These are phyloP conservation scores for Caryopteris hybrid DNA, from an alignment of 305 asterid species.

Conservation along the genomic window DNA sequence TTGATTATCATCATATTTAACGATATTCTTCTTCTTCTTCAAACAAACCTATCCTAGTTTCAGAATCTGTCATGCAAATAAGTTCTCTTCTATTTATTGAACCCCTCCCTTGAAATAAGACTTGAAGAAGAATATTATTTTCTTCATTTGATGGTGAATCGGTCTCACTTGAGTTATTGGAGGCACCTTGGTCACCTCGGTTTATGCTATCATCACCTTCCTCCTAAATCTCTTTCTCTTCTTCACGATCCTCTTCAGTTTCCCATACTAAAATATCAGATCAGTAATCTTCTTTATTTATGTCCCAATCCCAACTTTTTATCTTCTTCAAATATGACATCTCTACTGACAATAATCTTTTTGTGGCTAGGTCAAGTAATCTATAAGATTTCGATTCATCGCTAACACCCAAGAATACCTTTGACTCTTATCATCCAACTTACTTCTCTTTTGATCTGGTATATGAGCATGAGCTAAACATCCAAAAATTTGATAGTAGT, in stretches of 20 bases:
- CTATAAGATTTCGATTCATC: no score
- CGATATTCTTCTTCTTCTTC: background rate
- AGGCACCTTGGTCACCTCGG: background rate
- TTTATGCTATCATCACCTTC: background rate
- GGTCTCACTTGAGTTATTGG: no score
- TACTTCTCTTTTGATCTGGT: no score
- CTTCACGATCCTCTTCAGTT: background rate
- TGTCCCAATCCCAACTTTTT: background rate
- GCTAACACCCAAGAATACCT: no score
- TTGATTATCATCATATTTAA: background rate
- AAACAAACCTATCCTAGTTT: background rate
- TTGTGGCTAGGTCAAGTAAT: no score
- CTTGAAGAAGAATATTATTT: background rate
- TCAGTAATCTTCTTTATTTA: background rate
- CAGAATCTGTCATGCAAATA: background rate
- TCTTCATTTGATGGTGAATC: background rate
- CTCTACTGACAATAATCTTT: background rate
- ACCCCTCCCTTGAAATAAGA: background rate
- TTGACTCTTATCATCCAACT: no score
- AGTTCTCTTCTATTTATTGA: background rate
- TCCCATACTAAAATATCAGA: background rate
- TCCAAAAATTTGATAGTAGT: background rate
- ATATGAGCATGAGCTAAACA: no score
- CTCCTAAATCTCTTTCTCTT: background rate
- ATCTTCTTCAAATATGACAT: no score